Base-by-base conservation (phyloP, 1,139 yeast genomes). In the Ogataea hybrid region DNA sequence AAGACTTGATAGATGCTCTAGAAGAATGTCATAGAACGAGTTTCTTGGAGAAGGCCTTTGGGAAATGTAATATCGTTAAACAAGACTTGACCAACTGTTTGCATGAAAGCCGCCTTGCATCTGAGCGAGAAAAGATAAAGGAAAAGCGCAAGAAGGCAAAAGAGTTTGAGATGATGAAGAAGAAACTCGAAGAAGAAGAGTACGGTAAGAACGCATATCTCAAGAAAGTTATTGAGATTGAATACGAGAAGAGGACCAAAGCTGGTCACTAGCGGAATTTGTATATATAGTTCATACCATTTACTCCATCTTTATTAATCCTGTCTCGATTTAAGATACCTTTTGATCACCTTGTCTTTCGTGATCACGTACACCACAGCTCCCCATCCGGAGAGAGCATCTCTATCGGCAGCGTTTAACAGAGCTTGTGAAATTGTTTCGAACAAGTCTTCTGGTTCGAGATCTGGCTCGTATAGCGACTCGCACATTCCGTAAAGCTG, bases 401-500 rank as follows among this genome's bases (percentile, higher is more conserved):
- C 98, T 73, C 99, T 84, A 65, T 94, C 99, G 33, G 86, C 95
- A 17, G 97, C 97, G 64, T 86, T 89, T 68, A 92, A 73, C 50
- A 94, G 70, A 0, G 97, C 90, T 68, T 94, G 99, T 56, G 95
- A 84, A 55, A 90, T 85, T 35, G 97, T 90, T 65, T 94, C 98
- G 63, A 94, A 94, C 58, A 94, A 73, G 63, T 92, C 97, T 54
- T 94, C 98, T 5, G 98, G 92, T 64, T 81, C 97, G 57, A 92
- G 73, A 59, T 84, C 70, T 30, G 97, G 97, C 65, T 92, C 97
- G 67, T 88, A 92, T 48, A 94, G 72, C n/a, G 95, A 78, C 69
- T 92, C 98, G 68, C 98, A 94, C 97, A 92, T 92, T 66, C 99
- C 99, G 61, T 84, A 92, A 47, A 94, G 72, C 68, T 94, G 98